Conservation (phyloP, 1,284 basidiomycete species). For the Testicularia cyperi region DNA sequence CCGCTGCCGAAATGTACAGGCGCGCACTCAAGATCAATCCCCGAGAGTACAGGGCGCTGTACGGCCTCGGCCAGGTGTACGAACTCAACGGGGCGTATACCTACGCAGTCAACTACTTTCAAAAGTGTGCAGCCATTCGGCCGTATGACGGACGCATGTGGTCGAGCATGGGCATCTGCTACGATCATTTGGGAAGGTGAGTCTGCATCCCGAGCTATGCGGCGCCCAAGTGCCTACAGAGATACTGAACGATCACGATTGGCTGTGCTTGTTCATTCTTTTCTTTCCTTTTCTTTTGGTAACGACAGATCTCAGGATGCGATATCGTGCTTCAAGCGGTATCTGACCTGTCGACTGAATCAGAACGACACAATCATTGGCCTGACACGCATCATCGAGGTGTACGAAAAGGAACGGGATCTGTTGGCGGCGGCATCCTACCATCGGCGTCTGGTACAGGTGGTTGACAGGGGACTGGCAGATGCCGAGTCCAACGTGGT, state of each 20-base stretch:
- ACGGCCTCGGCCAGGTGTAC: slow-evolving; percentile 96
- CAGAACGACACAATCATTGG: slow-evolving; percentile 47
- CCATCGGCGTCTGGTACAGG: slow-evolving; percentile 55
- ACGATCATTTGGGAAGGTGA: slow-evolving; percentile 73
- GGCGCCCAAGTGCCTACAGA: too few species aligned
- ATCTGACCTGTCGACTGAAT: slow-evolving; percentile 52
- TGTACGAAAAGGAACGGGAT: slow-evolving; percentile 49
- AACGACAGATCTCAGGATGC: slow-evolving; percentile 39
- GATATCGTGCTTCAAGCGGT: slow-evolving; percentile 55
- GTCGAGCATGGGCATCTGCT: slow-evolving; percentile 90
- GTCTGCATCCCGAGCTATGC: too few species aligned
- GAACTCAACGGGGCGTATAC: slow-evolving; percentile 94
- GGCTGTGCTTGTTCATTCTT: too few species aligned
- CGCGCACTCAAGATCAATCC: slow-evolving; percentile 92
- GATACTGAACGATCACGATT: too few species aligned
- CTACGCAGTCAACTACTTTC: slow-evolving; percentile 94
- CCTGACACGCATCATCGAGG: slow-evolving; percentile 51
- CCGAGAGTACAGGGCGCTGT: slow-evolving; percentile 91
- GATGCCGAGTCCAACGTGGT: slow-evolving; percentile 44
- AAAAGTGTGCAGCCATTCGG: slow-evolving; percentile 85
- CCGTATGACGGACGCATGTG: slow-evolving; percentile 96
- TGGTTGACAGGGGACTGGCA: slow-evolving; percentile 38
- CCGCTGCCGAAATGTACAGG: slow-evolving; percentile 95
- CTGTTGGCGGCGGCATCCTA: slow-evolving; percentile 42
- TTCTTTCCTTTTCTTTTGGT: too few species aligned